phyloP scores from a whole-genome alignment of 345 rosid genomes.

The Combretum micranthum region DNA sequence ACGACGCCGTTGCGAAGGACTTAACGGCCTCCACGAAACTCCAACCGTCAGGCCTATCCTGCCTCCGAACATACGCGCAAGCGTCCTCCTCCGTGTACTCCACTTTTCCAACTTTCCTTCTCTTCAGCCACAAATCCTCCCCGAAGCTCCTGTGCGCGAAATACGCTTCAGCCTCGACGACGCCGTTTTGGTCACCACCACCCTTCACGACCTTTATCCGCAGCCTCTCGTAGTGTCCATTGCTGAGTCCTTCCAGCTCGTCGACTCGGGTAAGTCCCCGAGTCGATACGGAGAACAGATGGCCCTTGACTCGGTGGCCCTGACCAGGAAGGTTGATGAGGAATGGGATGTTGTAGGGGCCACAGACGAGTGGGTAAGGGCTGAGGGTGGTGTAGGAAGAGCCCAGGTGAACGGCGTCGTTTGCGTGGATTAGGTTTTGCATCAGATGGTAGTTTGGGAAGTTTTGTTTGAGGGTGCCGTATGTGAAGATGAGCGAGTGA shows the following conservation, averaged over 20 bases:
- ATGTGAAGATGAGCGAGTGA: constrained; percentile 36
- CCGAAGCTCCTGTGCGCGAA: constrained; percentile 52
- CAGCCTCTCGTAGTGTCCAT: constrained; percentile 69
- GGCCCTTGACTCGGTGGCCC: constrained; percentile 53
- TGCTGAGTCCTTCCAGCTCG: constrained; percentile 49
- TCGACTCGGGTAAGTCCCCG: constrained; percentile 45
- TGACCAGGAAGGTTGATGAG: constrained; percentile 47
- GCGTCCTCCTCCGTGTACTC: constrained; percentile 34
- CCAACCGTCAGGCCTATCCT: constrained; percentile 24
- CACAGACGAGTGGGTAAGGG: constrained; percentile 56
- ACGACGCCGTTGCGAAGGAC: constrained; percentile 22
- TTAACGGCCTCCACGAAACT: constrained; percentile 31
- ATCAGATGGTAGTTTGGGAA: constrained; percentile 16
- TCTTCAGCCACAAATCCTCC: constrained; percentile 52
- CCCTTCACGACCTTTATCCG: constrained; percentile 20
- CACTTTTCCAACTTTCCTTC: constrained; percentile 33
- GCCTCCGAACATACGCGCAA: constrained; percentile 27
- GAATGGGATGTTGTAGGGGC: constrained; percentile 67
- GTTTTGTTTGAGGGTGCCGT: constrained; percentile 63
- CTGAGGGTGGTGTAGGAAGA: constrained; percentile 27
- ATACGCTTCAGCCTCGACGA: constrained; percentile 53
- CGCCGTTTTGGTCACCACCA: constrained; percentile 5
- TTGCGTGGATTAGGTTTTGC: constrained; percentile 13
- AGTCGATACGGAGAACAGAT: constrained; percentile 54
- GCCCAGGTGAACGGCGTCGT: constrained; percentile 46